Percentiles rank a stretch among this genome's conserved stretches.
These are phyloP conservation scores for Croton laevigatus DNA, from an alignment of 441 rosid species.

Conservation along the genomic window DNA sequence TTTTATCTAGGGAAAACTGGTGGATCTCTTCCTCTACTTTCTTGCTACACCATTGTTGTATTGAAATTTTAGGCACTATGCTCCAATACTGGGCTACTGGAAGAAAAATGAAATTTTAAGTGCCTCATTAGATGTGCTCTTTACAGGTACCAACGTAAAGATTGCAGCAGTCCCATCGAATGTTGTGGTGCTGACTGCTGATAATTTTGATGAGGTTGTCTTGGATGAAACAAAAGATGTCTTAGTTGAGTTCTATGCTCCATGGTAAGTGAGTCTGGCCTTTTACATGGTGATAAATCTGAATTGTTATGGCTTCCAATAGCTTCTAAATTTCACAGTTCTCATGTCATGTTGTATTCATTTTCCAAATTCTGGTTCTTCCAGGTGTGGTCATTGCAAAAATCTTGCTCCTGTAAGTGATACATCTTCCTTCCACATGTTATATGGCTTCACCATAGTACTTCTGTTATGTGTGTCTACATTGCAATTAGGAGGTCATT, in stretches of 20 bases:
- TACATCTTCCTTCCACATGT: slow-evolving; percentile 10
- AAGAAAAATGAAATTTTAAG: slow-evolving; percentile 1
- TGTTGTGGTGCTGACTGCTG: slow-evolving; percentile 65
- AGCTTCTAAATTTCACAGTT: not conserved
- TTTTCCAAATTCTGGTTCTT: slow-evolving; percentile 61
- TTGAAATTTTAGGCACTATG: not conserved
- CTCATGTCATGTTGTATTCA: slow-evolving; percentile 9
- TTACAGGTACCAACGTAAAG: slow-evolving; percentile 84
- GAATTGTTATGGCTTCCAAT: not conserved
- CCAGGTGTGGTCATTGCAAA: slow-evolving; percentile 99
- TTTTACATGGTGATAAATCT: not conserved
- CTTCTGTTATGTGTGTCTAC: not conserved
- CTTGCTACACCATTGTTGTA: not conserved
- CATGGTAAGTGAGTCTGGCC: slow-evolving; percentile 51
- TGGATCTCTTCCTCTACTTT: not conserved
- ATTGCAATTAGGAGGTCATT: not conserved
- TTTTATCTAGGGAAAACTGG: too few relatives aligned
- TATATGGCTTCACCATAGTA: not conserved
- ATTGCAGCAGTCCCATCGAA: slow-evolving; percentile 62
- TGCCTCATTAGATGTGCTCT: not conserved
- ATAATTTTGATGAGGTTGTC: slow-evolving; percentile 73
- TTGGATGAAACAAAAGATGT: slow-evolving; percentile 81
- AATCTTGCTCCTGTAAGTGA: slow-evolving; percentile 91
- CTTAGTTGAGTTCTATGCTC: slow-evolving; percentile 92
- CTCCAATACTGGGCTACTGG: not conserved